Base-by-base conservation (phyloP, 2,329 filamentous ascomycete species). In the Pseudogymnoascus sp. region DNA sequence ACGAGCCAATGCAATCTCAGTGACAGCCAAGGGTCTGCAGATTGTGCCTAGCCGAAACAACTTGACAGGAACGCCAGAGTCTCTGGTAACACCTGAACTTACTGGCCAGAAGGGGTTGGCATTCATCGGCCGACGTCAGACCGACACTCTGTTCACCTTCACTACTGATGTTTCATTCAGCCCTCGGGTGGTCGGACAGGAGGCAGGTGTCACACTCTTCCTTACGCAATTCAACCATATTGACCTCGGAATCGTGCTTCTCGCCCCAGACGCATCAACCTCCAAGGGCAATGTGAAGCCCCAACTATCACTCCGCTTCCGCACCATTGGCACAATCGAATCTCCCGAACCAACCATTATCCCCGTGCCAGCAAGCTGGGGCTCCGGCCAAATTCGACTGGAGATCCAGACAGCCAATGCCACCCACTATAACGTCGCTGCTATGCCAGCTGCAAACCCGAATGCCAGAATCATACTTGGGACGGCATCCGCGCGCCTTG, bases 91-190 rank as follows among this genome's bases (percentile, higher is more conserved):
- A 50, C 72, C 70, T 2, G 78, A 80, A 4, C 80, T 82, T 70
- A 77, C 82, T 0, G 50, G 50, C 10, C 50, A 56, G n/a, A 11
- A 56, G 28, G 50, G 50, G 5, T 34, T 56, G 28, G 50, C 50
- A 34, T 84, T 86, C 53, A 74, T 87, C 16, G 80, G 79, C 0
- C 76, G 81, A 1, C 76, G 82, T 1, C 83, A 86, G 69, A 80
- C 80, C 4, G 78, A 85, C 65, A 81, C 82, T 0, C 71, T 83
- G 0, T 85, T 85, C 70, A 78, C 74, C 0, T 85, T 77, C 69
- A 76, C 73, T 53, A 76, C 82, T 2, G 75, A 81, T 63, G 60
- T 85, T 0, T 71, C 75, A 6, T 84, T 80, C 67, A 63, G 68
- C 0, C 78, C 81, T 0, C 70, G 70, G 0, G 64, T 64, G 0